These are phyloP conservation scores for Brassica hybrid DNA, from an alignment of 441 rosid genomes.

Conservation along the genomic window DNA sequence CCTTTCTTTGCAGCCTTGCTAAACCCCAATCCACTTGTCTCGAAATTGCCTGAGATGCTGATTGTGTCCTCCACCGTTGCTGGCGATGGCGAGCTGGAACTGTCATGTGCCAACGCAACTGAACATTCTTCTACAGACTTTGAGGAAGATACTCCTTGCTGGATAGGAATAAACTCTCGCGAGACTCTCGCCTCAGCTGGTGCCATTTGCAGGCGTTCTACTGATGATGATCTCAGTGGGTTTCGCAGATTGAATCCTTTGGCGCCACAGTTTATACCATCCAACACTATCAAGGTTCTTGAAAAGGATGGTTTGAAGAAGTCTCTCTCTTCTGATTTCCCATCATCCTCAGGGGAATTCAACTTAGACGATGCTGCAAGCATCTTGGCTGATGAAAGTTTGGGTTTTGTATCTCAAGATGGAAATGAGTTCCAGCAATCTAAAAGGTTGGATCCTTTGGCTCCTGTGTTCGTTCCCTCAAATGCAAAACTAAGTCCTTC, in stretches of 20 bases:
- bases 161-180: slow-evolving; percentile 48
- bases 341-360: slow-evolving; percentile 27
- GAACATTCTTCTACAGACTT: slow-evolving; percentile 26
- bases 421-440: slow-evolving; percentile 27
- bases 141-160: slow-evolving; percentile 62
- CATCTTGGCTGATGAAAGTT: background rate
- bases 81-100: slow-evolving; percentile 24
- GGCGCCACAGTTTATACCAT: slow-evolving; percentile 50
- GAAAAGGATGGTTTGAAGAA: slow-evolving; percentile 36
- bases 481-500: slow-evolving; percentile 35
- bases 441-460: slow-evolving; percentile 47
- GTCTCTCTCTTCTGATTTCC: slow-evolving; percentile 34
- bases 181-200: slow-evolving; percentile 26
- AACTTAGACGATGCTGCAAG: too few species aligned
- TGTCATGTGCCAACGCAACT: slow-evolving; percentile 22
- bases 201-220: slow-evolving; percentile 29
- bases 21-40: slow-evolving; percentile 16
- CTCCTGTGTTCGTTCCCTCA: slow-evolving; percentile 48
- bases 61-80: slow-evolving; percentile 23
- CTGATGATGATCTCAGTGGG: slow-evolving; percentile 36
- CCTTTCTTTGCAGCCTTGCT: background rate
- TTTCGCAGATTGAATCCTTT: slow-evolving; percentile 43
- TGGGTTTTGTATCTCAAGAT: slow-evolving; percentile 31
- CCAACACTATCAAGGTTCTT: slow-evolving; percentile 25
- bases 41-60: slow-evolving; percentile 32